Percentiles rank a stretch among this genome's conserved stretches.
phyloP scores from a whole-genome alignment of 208 protist genomes.

The Leishmania tropica region DNA sequence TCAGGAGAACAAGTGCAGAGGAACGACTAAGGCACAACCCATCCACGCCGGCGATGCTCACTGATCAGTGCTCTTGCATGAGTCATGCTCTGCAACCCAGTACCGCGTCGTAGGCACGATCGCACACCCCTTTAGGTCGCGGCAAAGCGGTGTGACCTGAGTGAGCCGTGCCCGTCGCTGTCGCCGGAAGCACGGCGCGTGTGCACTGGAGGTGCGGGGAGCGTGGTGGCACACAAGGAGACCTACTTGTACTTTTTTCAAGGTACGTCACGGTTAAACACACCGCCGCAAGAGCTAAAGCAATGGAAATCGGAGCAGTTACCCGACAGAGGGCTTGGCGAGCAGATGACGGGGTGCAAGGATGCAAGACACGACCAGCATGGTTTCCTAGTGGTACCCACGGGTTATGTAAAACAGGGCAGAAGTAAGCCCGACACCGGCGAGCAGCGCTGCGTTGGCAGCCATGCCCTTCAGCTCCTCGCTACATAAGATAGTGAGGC shows the following conservation, averaged over 20 bases:
- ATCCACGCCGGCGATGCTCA: not conserved
- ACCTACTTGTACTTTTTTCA: not conserved
- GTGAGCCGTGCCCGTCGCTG: not conserved
- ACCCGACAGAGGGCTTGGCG: not conserved
- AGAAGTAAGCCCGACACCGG: slow-evolving; percentile 41
- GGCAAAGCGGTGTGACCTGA: not conserved
- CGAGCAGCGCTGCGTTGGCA: slow-evolving; percentile 34
- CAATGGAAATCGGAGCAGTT: not conserved
- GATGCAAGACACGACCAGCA: not conserved
- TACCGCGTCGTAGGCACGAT: not conserved
- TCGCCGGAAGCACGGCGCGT: not conserved
- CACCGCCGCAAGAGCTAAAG: not conserved
- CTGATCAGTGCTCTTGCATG: not conserved
- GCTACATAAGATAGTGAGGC: slow-evolving; percentile 38
- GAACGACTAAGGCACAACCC: not conserved
- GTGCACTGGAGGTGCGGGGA: not conserved
- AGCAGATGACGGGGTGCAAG: not conserved
- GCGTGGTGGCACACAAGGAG: not conserved
- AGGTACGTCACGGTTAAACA: not conserved
- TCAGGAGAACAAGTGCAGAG: not conserved
- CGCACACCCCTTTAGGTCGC: not conserved
- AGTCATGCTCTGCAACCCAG: not conserved
- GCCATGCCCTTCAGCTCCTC: slow-evolving; percentile 53
- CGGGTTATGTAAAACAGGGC: slow-evolving; percentile 29
- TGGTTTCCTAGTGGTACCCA: slow-evolving; percentile 3